Base-by-base conservation (phyloP, 2,329 filamentous ascomycete species). In the Ophiocordyceps sinensis region DNA sequence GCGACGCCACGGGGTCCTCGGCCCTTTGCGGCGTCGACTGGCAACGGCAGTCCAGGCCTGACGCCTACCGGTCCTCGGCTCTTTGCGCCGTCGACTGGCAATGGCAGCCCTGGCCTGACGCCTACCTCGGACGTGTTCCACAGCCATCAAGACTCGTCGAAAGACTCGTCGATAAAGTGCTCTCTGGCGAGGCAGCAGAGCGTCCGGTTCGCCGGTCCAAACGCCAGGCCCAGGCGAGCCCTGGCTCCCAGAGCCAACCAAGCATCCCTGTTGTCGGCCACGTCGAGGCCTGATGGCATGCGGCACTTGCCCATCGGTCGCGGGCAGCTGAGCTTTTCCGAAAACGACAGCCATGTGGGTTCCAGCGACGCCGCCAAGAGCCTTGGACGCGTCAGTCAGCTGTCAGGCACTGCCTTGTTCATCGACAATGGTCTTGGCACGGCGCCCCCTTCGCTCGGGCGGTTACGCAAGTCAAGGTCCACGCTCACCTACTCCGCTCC, bases 391-490 rank as follows among this genome's bases (percentile, higher is more conserved):
- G 51, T 58, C 39, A 32, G 32, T 19, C 38, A 38, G 53, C 57
- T 38, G 59, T 57, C 32, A 58, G 67, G 30, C 60, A 67, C 48
- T 3, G 61, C 63, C 41, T 70, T 67, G 50, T 66, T 62, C 5
- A 61, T 61, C 1, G 66, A 72, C 43, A 67, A 73, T 43, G 64
- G 70, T 40, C 53, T 65, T 28, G 62, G 61, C 2, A 71, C 70
- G 3, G 60, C 60, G 28, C 64, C 66, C 13, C 67, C 65, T 2
- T 70, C 70, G 0, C 70, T 65, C 47, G 63, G 66, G 37, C 65
- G 61, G 26, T 54, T 77, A 35, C 70, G 71, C 36, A 73, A 69
- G 49, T 73, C 73, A 1, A 69, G 61, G 43, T 78, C 75, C 0
- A 70, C 76, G 68, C 64, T 71, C 45, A 56, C 60, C 11, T 53